Percentiles rank a stretch among this genome's conserved stretches.
Conservation (phyloP, 23 red algal species). For the Gracilaria domingensis region DNA sequence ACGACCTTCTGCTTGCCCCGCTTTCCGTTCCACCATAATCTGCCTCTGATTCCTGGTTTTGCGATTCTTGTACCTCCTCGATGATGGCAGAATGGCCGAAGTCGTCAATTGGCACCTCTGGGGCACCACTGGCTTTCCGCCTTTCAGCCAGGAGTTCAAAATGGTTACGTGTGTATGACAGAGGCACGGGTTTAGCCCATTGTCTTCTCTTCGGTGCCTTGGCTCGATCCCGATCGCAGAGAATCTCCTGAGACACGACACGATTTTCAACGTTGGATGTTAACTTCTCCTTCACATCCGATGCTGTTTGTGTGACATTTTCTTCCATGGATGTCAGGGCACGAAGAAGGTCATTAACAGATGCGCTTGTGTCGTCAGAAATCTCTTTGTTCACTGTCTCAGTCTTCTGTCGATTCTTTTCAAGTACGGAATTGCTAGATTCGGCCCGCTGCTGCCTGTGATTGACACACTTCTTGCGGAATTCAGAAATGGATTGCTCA, state of each 20-base stretch:
- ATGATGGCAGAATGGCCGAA: neutral
- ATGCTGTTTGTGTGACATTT: neutral
- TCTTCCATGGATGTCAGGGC: neutral
- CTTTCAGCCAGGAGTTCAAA: conserved; percentile 3
- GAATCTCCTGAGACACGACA: conserved; percentile 24
- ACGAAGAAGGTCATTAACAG: neutral
- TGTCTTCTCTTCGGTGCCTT: conserved; percentile 37
- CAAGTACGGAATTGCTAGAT: neutral
- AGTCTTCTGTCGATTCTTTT: conserved; percentile 10
- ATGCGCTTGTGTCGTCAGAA: neutral
- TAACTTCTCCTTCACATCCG: conserved; percentile 11
- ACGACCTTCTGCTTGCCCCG: conserved; percentile 1
- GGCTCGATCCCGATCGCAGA: conserved; percentile 13
- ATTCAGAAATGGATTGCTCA: neutral
- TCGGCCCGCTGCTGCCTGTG: neutral
- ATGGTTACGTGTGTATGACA: conserved; percentile 37
- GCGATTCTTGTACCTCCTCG: neutral
- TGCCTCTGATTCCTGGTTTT: conserved; percentile 12
- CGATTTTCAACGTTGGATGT: neutral
- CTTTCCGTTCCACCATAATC: neutral
- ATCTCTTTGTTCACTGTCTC: neutral
- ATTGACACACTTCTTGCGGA: neutral
- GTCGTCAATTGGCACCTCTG: conserved; percentile 49
- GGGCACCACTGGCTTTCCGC: neutral
- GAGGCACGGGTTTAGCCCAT: neutral